phyloP scores from a whole-genome alignment of 176 grass and related monocot genomes.

The Avena atlantica region DNA sequence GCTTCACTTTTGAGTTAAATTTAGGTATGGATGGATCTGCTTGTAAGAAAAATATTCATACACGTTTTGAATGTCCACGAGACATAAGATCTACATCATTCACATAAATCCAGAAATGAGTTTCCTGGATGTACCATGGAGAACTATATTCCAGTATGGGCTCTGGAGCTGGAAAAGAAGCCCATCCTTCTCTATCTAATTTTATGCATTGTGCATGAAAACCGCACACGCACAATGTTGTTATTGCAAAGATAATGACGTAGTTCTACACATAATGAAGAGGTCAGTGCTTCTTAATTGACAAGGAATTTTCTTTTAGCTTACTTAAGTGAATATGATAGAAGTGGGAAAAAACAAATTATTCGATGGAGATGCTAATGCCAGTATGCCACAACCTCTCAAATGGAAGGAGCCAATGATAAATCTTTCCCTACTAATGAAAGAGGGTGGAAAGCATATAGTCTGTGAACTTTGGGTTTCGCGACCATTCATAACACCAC shows the following conservation, averaged over 20 bases:
- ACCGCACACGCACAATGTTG: not conserved
- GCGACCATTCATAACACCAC: not conserved
- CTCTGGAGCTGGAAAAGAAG: conserved; percentile 40
- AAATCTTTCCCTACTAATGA: conserved; percentile 18
- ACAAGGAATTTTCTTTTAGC: not conserved
- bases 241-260: not conserved
- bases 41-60: conserved; percentile 42
- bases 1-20: not conserved
- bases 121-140: conserved; percentile 50
- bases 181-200: conserved; percentile 39
- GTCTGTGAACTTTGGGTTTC: not conserved
- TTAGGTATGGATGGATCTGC: not conserved
- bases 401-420: conserved; percentile 9
- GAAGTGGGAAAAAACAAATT: conserved; percentile 10
- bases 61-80: conserved; percentile 39
- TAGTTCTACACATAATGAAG: conserved; percentile 2
- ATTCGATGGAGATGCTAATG: not conserved
- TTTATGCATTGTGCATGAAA: conserved; percentile 42
- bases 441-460: not conserved
- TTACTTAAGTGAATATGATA: conserved; percentile 10
- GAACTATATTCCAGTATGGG: conserved; percentile 27
- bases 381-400: conserved; percentile 20
- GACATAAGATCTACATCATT: conserved; percentile 40
- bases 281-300: conserved; percentile 5
- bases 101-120: conserved; percentile 39